These are phyloP conservation scores for Otatea glauca DNA, from an alignment of 176 grass and related monocot genomes.

Conservation along the genomic window DNA sequence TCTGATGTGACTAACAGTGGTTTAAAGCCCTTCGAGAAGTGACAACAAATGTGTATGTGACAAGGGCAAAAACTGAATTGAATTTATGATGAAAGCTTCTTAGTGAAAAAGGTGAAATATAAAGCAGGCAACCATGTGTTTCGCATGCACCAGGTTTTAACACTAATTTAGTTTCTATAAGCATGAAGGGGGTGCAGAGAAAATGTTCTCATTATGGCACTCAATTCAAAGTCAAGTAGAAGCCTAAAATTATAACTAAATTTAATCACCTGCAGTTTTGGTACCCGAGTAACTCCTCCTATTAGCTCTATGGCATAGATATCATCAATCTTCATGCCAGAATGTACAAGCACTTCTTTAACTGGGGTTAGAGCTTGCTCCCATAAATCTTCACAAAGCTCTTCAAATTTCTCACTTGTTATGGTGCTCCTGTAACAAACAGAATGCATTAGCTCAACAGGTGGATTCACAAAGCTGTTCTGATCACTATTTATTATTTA, in stretches of 20 bases:
- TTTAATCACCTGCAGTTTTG: slow-evolving; percentile 84
- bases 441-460: slow-evolving; percentile 13
- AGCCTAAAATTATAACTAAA: slow-evolving; percentile 4
- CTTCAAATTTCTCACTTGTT: slow-evolving; percentile 96
- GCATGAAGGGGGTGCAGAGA: background rate
- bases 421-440: slow-evolving; percentile 83
- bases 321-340: slow-evolving; percentile 86
- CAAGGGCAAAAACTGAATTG: too few species aligned
- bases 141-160: background rate
- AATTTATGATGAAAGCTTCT: too few species aligned
- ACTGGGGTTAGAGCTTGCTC: slow-evolving; percentile 86
- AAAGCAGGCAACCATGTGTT: background rate
- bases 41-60: too few species aligned
- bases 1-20: background rate
- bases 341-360: slow-evolving; percentile 77
- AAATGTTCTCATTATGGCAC: slow-evolving; percentile 10
- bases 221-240: slow-evolving; percentile 1
- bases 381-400: slow-evolving; percentile 97
- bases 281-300: slow-evolving; percentile 92
- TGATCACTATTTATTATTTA: slow-evolving; percentile 14
- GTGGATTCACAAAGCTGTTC: slow-evolving; percentile 19
- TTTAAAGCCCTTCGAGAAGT: too few species aligned
- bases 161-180: background rate
- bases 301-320: slow-evolving; percentile 95
- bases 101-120: too few species aligned